Evolutionary conservation across 1,284 basidiomycete species (phyloP), one percentile per base, ranked within the genome.

Genomic region (Tilletia horrida): DNA sequence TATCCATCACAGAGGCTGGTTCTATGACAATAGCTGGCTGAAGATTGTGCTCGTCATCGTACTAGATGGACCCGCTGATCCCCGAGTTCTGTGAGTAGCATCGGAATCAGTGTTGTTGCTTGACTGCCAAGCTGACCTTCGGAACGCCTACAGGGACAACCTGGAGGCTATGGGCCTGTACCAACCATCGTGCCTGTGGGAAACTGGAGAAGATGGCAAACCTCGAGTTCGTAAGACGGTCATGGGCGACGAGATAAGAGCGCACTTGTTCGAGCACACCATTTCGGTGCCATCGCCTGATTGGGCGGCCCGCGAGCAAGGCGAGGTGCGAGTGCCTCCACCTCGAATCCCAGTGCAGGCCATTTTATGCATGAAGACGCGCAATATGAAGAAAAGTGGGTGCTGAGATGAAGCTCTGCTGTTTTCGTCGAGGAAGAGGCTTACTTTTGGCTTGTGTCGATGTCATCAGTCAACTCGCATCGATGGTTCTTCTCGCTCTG

Each of bases 201-300:
- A 66, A 16, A 57, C 64, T 11, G n/a, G 83, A 69, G 77, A 75
- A 70, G 79, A 68, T 13, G 67, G 64, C 66, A 68, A 63, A 43
- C 66, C 59, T 23, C 69, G 35, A 65, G 67, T 63, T 67, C 73
- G 47, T 69, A 73, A 69, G 71, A 70, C 47, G 64, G 67, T 44
- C 11, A 16, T 59, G 29, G 65, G 65, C 29, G 48, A 66, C 29
- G 47, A 66, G 18, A 62, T 66, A 21, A 23, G 52, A 16, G 65
- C 65, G 21, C 65, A 66, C 31, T 21, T 66, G 14, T 66, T 55
- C 65, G 65, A 66, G 61, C 47, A 45, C 27, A 66, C 65, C 11
- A 66, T 57, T 21, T 47, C 47, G 11, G 52, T 57, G 27, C 65
- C 65, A 9, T 57, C 65, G 23, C 65, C 65, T 25, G 65, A 66